These are phyloP conservation scores for Furcasterigmium furcatum DNA, from an alignment of 2,329 filamentous ascomycete species.

Conservation along the genomic window DNA sequence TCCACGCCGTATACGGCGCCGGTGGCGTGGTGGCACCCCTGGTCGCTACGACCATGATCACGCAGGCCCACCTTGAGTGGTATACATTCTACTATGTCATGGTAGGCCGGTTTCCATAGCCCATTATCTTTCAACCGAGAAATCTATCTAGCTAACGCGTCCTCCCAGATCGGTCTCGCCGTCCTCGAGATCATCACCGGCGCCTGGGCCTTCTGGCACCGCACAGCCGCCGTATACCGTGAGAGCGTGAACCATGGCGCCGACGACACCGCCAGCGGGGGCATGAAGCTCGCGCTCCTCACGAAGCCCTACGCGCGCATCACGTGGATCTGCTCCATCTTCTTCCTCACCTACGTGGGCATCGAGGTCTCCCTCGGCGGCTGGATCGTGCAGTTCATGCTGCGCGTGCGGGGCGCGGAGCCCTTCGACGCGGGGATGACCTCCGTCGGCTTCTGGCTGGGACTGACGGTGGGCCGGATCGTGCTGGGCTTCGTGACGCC, in stretches of 20 bases:
- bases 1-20: conserved; percentile 66
- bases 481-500: conserved; percentile 73
- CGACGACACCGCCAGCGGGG: conserved; percentile 17
- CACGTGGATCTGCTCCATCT: conserved; percentile 69
- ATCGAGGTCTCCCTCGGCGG: conserved; percentile 73
- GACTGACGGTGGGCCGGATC: conserved; percentile 69
- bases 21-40: conserved; percentile 68
- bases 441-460: conserved; percentile 79
- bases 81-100: conserved; percentile 74
- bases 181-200: conserved; percentile 50
- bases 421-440: conserved; percentile 71
- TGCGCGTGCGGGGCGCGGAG: conserved; percentile 64
- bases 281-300: conserved; percentile 34
- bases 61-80: conserved; percentile 59
- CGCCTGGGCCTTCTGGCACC: conserved; percentile 53
- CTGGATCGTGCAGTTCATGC: conserved; percentile 86
- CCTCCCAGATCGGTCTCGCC: conserved; percentile 46
- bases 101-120: no score
- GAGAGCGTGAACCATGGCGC: conserved; percentile 21
- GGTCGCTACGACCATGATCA: conserved; percentile 68
- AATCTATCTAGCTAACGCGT: no score
- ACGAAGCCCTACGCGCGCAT: conserved; percentile 42
- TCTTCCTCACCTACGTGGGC: conserved; percentile 75
- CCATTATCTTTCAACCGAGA: no score
- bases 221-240: conserved; percentile 52